Percentiles rank a stretch among this genome's conserved stretches.
These are phyloP conservation scores for Nakazawaea ishiwadae DNA, from an alignment of 805 yeast species.

Conservation along the genomic window DNA sequence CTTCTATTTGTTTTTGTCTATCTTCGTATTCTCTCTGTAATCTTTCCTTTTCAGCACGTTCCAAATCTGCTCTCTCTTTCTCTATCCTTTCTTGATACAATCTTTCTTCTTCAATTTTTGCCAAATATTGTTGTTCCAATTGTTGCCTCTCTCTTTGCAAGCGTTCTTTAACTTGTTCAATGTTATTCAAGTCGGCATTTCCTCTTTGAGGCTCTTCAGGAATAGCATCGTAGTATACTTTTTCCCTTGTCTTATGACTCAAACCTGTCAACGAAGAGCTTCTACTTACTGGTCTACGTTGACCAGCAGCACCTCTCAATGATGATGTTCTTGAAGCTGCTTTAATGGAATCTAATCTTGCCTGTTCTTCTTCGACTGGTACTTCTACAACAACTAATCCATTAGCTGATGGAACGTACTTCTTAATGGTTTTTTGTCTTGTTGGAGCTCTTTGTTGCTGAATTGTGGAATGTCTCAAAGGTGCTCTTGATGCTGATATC, in stretches of 20 bases:
- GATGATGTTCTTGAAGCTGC: conserved; percentile 14
- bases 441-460: not conserved
- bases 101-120: conserved; percentile 23
- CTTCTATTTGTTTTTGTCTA: not conserved
- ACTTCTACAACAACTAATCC: conserved; percentile 71
- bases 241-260: conserved; percentile 13
- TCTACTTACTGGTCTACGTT: conserved; percentile 10
- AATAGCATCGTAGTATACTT: not conserved
- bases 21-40: not conserved
- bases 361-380: conserved; percentile 34
- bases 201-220: conserved; percentile 2
- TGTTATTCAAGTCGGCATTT: not conserved
- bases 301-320: conserved; percentile 8
- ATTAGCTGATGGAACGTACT: conserved; percentile 68
- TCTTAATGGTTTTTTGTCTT: conserved; percentile 48
- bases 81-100: conserved; percentile 29
- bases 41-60: conserved; percentile 4
- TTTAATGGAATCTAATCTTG: conserved; percentile 13
- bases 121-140: conserved; percentile 21
- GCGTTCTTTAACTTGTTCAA: not conserved
- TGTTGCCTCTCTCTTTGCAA: conserved; percentile 18
- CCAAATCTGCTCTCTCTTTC: conserved; percentile 10
- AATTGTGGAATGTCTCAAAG: too few relatives aligned
- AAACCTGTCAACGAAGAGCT: conserved; percentile 17
- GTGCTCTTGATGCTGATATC: not conserved